Conservation (phyloP, 2,329 filamentous ascomycete genomes). For the Aurifilum marmelostoma region DNA sequence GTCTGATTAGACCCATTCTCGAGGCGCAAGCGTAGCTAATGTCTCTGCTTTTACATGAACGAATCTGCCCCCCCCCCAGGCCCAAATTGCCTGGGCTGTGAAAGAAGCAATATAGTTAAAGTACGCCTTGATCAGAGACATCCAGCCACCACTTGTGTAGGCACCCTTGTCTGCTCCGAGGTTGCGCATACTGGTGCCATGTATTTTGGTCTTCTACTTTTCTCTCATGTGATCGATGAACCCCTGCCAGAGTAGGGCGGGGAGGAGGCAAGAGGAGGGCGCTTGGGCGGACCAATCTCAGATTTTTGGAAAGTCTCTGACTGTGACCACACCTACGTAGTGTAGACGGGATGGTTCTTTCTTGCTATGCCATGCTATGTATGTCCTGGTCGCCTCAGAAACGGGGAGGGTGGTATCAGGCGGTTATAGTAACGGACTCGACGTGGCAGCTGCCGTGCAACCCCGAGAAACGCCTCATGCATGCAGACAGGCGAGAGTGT, state of each 20-base stretch:
- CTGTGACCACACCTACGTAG: neutral
- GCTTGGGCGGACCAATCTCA: neutral
- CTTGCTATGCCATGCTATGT: neutral
- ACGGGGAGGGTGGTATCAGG: neutral
- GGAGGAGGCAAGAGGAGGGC: neutral
- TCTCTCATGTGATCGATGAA: neutral
- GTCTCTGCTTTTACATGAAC: neutral
- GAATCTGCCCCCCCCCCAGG: too few species aligned
- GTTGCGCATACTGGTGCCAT: neutral
- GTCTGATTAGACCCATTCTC: neutral
- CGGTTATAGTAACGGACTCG: neutral
- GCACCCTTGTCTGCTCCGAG: neutral
- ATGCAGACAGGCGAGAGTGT: conserved; percentile 7
- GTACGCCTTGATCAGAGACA: neutral
- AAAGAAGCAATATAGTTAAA: neutral
- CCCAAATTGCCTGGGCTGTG: neutral
- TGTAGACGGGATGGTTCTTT: too few species aligned
- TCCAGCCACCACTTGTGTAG: neutral
- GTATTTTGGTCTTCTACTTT: neutral
- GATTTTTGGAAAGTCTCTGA: neutral
- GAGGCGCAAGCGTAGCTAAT: neutral
- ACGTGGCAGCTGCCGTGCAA: conserved; percentile 5
- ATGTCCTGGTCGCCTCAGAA: conserved; percentile 1
- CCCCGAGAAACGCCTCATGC: conserved; percentile 2
- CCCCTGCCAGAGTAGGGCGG: neutral